Base-by-base conservation (phyloP, 2,329 filamentous ascomycete species). In the Pestalotiopsis sp. region DNA sequence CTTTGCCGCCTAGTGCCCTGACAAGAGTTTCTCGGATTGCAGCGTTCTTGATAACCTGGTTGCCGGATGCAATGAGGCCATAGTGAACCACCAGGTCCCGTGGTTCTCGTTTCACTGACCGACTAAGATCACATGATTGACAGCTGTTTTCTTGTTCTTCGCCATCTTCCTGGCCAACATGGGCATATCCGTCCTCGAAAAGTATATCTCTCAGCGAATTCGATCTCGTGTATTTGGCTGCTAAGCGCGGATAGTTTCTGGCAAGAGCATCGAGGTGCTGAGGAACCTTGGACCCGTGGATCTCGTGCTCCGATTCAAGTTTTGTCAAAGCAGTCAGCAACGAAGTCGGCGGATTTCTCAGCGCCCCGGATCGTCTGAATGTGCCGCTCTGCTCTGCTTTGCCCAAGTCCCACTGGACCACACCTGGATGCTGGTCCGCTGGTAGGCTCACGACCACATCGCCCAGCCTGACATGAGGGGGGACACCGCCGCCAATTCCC, bases 391-490 rank as follows among this genome's bases (percentile, higher is more conserved):
- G 49, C 20, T 66, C 68, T 38, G 64, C 52, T 59, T 74, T 76
- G 11, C 74, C 73, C 1, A 73, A 14, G 13, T 77, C 74, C 72
- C 72, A 76, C 38, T 76, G 71, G 2, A 76, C 67, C 0, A 76
- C 74, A 31, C 72, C 74, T 2, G 73, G 71, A 23, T 68, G 20
- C 20, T 23, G 20, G 20, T 23, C 20, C 20, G 20, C 20, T 23
- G 20, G 20, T 23, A 23, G 20, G 20, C 20, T 23, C 20, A 76
- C 73, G 1, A 77, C 75, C 1, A 77, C 69, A 68, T 77, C 75
- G 11, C 75, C 75, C 1, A 77, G 69, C 20, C 71, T 67, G 38
- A 76, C 59, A 0, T 12, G 17, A 1, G 31, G 36, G 0, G 62
- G 41, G 1, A 64, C 11, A 14, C 62, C 62, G 1, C 39, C 62